Percentiles rank a stretch among this genome's conserved stretches.
Conservation (phyloP, 2,329 filamentous ascomycete genomes). For the Trichoderma aggressivum region DNA sequence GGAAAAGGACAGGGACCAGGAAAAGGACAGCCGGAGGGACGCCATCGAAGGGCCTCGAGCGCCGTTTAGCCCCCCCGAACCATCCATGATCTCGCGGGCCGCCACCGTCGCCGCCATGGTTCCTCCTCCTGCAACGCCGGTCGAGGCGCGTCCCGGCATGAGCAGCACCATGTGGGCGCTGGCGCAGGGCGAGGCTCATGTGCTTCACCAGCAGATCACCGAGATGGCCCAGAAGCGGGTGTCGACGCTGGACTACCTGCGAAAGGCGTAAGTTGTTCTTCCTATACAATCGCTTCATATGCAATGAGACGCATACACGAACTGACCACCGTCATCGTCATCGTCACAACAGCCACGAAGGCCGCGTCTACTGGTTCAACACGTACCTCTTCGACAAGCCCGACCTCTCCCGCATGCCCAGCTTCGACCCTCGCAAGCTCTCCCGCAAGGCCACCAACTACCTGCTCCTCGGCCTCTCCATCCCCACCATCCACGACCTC, state of each 20-base stretch:
- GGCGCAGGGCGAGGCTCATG: constrained; percentile 44
- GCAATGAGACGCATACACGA: not conserved
- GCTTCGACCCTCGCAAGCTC: constrained; percentile 79
- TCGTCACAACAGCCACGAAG: constrained; percentile 66
- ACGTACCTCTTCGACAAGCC: constrained; percentile 85
- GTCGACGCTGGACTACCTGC: constrained; percentile 86
- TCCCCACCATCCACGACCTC: constrained; percentile 86
- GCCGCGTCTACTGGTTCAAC: constrained; percentile 97
- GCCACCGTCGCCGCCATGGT: constrained; percentile 19
- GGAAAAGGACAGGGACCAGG: constrained; percentile 8
- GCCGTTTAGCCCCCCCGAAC: constrained; percentile 20
- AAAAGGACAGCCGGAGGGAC: constrained; percentile 26
- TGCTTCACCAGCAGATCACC: constrained; percentile 65
- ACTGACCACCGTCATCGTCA: not conserved
- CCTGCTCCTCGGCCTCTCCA: constrained; percentile 84
- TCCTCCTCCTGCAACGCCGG: constrained; percentile 23
- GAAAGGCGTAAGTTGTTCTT: constrained; percentile 75
- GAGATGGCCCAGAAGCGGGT: constrained; percentile 90
- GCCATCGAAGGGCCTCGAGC: constrained; percentile 24
- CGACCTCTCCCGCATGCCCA: constrained; percentile 78
- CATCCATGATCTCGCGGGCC: constrained; percentile 17
- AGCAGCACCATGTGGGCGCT: constrained; percentile 24
- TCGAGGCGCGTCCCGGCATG: constrained; percentile 1
- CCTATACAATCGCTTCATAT: too few relatives aligned
- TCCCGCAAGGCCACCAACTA: constrained; percentile 90